phyloP scores from a whole-genome alignment of 768 basidiomycete genomes.

The Lactarius trivialis region DNA sequence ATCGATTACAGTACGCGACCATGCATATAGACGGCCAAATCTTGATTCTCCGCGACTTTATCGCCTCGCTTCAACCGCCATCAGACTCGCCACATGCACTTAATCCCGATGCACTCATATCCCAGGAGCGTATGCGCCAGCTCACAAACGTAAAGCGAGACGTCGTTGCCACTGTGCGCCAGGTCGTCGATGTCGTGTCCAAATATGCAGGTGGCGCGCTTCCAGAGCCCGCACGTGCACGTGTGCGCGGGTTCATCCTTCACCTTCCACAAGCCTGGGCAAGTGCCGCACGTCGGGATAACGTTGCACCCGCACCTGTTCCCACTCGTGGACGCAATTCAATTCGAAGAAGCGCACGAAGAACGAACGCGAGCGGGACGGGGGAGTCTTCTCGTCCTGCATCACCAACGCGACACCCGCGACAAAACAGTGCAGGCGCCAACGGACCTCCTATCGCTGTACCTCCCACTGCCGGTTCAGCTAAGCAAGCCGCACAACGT shows the following conservation, averaged over 20 bases:
- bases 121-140: slow-evolving; percentile 51
- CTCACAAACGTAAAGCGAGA: slow-evolving; percentile 70
- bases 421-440: slow-evolving; percentile 28
- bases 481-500: slow-evolving; percentile 69
- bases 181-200: slow-evolving; percentile 82
- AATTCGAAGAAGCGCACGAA: slow-evolving; percentile 16
- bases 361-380: slow-evolving; percentile 18
- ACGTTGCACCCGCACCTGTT: slow-evolving; percentile 19
- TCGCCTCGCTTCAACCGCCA: slow-evolving; percentile 55
- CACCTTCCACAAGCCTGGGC: slow-evolving; percentile 81
- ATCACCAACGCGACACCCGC: slow-evolving; percentile 27
- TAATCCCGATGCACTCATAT: slow-evolving; percentile 29
- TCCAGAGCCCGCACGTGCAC: slow-evolving; percentile 72
- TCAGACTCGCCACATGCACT: slow-evolving; percentile 32
- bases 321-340: slow-evolving; percentile 24
- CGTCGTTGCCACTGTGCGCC: slow-evolving; percentile 82
- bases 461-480: slow-evolving; percentile 44
- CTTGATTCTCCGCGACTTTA: slow-evolving; percentile 76
- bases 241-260: slow-evolving; percentile 72
- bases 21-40: slow-evolving; percentile 85
- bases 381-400: slow-evolving; percentile 28
- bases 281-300: slow-evolving; percentile 31
- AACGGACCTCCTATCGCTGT: slow-evolving; percentile 17
- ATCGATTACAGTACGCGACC: slow-evolving; percentile 63
- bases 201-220: slow-evolving; percentile 82